Evolutionary conservation across 208 protist species (phyloP).

Genomic region (Crithidia brevicula): DNA sequence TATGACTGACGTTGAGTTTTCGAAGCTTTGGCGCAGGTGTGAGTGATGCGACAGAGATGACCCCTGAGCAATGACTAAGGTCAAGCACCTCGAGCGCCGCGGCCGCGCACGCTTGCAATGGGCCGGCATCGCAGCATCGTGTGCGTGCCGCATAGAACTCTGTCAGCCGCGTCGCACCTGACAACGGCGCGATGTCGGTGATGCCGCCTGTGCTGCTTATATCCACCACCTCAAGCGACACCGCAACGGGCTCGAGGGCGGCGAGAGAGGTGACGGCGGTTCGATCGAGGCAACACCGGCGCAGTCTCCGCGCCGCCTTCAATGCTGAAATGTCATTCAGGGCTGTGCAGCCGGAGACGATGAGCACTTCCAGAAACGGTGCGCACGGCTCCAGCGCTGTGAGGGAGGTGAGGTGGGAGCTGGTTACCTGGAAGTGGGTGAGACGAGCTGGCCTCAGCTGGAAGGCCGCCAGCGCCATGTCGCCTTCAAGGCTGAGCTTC

Average conservation of each 20-base stretch:
- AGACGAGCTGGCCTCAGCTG: constrained; percentile 1
- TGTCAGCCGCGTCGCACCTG: not conserved
- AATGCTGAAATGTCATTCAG: constrained; percentile 7
- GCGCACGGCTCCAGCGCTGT: not conserved
- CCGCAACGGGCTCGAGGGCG: not conserved
- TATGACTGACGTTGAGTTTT: constrained; percentile 1
- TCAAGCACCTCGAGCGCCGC: constrained; percentile 1
- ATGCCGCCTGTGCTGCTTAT: constrained; percentile 4
- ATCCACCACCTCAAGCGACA: constrained; percentile 6
- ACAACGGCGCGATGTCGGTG: not conserved
- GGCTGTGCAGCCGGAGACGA: constrained; percentile 5
- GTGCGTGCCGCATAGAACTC: constrained; percentile 3
- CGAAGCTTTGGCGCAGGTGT: constrained; percentile 1
- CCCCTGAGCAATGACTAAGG: not conserved
- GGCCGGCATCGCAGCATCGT: not conserved
- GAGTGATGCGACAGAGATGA: not conserved
- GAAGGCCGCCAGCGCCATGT: constrained; percentile 1
- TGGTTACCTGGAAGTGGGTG: constrained; percentile 5
- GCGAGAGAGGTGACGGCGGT: constrained; percentile 12
- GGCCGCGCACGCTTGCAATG: not conserved
- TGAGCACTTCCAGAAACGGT: constrained; percentile 3
- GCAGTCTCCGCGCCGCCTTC: not conserved
- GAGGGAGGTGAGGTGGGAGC: not conserved
- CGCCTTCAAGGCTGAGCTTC: constrained; percentile 2
- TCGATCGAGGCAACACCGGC: constrained; percentile 1